Percentiles rank a stretch among this genome's conserved stretches.
Conservation (phyloP, 169 alveolate species). For the Blepharisma undulans region DNA sequence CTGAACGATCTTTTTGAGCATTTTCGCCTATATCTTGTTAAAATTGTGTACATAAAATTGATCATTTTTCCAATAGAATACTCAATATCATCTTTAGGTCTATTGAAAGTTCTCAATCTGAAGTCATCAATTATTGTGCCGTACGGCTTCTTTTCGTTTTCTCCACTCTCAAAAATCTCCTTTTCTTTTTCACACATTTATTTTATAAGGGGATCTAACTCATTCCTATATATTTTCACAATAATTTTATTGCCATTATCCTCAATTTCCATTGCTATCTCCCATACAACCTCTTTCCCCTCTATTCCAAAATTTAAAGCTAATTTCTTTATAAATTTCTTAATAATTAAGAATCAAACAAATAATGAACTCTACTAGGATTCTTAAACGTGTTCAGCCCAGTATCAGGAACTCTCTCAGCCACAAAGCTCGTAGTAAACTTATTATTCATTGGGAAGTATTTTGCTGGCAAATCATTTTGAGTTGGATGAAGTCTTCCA, state of each 20-base stretch:
- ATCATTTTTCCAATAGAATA: not conserved
- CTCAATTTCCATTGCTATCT: not conserved
- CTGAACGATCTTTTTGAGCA: not conserved
- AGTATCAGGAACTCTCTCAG: slow-evolving; percentile 39
- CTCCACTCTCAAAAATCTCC: not conserved
- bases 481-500: slow-evolving; percentile 30
- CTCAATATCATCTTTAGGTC: not conserved
- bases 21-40: not conserved
- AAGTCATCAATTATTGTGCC: not conserved
- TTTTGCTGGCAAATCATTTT: slow-evolving; percentile 22
- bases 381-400: slow-evolving; percentile 34
- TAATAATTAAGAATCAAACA: slow-evolving; percentile 33
- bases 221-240: not conserved
- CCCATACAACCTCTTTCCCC: too few relatives aligned
- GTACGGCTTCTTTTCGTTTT: not conserved
- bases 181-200: not conserved
- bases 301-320: too few relatives aligned
- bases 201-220: not conserved
- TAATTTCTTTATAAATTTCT: not conserved
- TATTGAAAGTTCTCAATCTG: not conserved
- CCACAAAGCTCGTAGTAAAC: slow-evolving; percentile 32
- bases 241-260: not conserved
- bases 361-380: slow-evolving; percentile 41
- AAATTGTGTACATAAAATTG: not conserved
- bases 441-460: slow-evolving; percentile 30